Evolutionary conservation across 345 rosid species (phyloP), one percentile per base, ranked within the genome.

Genomic region (Pseudoturritis turrita): DNA sequence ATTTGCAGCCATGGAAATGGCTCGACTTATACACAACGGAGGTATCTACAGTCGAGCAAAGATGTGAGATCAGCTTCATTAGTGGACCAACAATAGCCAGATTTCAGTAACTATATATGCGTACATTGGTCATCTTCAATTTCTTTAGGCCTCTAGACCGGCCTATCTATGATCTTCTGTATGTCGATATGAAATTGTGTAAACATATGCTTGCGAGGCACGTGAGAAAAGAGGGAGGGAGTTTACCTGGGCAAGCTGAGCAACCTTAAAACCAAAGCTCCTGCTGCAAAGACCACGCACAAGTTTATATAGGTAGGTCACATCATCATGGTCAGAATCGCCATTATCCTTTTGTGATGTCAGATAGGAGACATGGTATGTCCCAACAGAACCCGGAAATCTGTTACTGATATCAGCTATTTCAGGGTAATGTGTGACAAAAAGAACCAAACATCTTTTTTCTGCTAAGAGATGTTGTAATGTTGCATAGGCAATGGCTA

Each of bases 351-450:
- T 79, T 23, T 76, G 72, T 10, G 84, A 71, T 13, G 96, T 88
- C 78, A 91, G 81, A 81, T 89, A 94, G 3, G 96, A 94, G 66
- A 91, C 98, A 69, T 91, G 97, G 73, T 94, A 94, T 44, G 87
- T 79, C 55, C 86, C 93, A 31, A 81, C 88, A 17, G 85, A 82
- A 60, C 80, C 81, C 2, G 86, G 91, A 57, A 85, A 86, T 57
- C 73, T 65, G 31, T 53, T 79, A 74, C 61, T 82, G 31, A 91
- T 80, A 29, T 88, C 87, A 10, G 91, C 84, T 67, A 91, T 83
- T 78, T 88, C 88, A 6, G 97, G 95, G 81, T 94, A 91, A 82
- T 91, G 98, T 12, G 98, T 94, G 40, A 94, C 98, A 71, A 94
- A 94, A 47, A 94, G 96, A 77, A 82, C 87, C 85, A 85, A 62